Percentiles rank a stretch among this genome's conserved stretches.
Conservation (phyloP, 1,284 basidiomycete genomes). For the Austroboletus niveus region DNA sequence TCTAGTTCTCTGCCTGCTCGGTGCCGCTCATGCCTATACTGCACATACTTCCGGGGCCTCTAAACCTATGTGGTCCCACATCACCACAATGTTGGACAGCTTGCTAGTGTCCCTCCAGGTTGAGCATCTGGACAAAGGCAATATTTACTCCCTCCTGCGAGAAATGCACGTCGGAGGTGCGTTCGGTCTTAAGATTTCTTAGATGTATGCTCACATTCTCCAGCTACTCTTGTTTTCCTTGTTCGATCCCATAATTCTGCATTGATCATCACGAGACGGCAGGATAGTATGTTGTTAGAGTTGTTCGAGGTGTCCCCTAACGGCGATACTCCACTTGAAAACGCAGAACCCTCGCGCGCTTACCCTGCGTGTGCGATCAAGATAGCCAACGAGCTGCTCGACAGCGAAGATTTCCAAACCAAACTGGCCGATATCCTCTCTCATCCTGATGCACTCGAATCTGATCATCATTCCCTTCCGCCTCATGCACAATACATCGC, state of each 20-base stretch:
- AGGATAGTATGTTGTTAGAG: background rate
- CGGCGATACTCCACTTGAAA: background rate
- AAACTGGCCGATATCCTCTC: background rate
- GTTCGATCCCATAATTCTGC: background rate
- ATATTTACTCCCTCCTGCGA: background rate
- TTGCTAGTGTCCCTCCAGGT: background rate
- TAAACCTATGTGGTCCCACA: background rate
- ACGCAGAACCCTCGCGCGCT: background rate
- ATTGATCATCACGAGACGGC: background rate
- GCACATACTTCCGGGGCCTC: background rate
- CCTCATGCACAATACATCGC: background rate
- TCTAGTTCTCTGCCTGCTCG: background rate
- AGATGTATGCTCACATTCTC: background rate
- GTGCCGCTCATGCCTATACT: conserved; percentile 2
- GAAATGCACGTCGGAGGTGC: background rate
- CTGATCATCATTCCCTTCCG: background rate
- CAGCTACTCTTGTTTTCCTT: background rate
- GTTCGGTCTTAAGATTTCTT: background rate
- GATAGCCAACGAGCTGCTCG: background rate
- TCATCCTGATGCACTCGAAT: background rate
- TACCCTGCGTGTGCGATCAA: background rate
- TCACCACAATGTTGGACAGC: conserved; percentile 3
- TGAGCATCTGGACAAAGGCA: background rate
- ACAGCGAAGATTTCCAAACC: background rate
- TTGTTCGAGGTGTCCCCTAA: background rate